Percentiles rank a stretch among this genome's conserved stretches.
phyloP scores from a whole-genome alignment of 768 basidiomycete species.

The Galerina sulciceps region DNA sequence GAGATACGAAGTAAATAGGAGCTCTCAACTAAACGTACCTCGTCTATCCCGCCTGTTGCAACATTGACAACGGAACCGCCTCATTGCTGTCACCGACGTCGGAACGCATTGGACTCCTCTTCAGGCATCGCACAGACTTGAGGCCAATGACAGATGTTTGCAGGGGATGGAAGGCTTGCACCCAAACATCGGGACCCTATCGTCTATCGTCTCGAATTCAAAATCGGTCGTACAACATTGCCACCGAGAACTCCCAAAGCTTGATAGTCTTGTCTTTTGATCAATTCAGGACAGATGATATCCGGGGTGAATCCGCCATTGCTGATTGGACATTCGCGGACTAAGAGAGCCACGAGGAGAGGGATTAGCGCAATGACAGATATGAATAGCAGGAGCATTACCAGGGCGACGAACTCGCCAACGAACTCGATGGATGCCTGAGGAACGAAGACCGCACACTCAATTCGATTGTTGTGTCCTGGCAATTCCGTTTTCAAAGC shows the following conservation, averaged over 20 bases:
- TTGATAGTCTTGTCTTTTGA: constrained; percentile 93
- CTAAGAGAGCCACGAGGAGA: constrained; percentile 10
- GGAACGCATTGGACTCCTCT: constrained; percentile 76
- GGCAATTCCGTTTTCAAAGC: constrained; percentile 82
- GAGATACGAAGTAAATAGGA: background rate
- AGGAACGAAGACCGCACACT: constrained; percentile 83
- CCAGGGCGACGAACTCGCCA: too few species aligned
- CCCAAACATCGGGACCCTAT: constrained; percentile 94
- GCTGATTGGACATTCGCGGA: constrained; percentile 27
- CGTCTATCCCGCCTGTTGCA: constrained; percentile 69
- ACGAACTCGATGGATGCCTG: too few species aligned
- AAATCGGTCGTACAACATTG: background rate
- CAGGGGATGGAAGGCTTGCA: constrained; percentile 91
- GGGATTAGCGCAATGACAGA: background rate
- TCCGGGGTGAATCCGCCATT: constrained; percentile 32
- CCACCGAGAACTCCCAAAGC: constrained; percentile 71
- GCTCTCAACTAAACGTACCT: constrained; percentile 26
- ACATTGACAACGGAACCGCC: constrained; percentile 69
- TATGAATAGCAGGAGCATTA: constrained; percentile 27
- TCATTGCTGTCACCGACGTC: constrained; percentile 42
- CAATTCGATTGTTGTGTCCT: constrained; percentile 88
- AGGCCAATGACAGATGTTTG: constrained; percentile 85
- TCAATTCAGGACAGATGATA: constrained; percentile 75
- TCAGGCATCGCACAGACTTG: constrained; percentile 87
- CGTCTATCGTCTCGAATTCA: constrained; percentile 39